A percentile compares a stretch with the other conserved stretches of the same genome.
Conservation (phyloP, 306 rosid genomes). For the Malus asiatica region DNA sequence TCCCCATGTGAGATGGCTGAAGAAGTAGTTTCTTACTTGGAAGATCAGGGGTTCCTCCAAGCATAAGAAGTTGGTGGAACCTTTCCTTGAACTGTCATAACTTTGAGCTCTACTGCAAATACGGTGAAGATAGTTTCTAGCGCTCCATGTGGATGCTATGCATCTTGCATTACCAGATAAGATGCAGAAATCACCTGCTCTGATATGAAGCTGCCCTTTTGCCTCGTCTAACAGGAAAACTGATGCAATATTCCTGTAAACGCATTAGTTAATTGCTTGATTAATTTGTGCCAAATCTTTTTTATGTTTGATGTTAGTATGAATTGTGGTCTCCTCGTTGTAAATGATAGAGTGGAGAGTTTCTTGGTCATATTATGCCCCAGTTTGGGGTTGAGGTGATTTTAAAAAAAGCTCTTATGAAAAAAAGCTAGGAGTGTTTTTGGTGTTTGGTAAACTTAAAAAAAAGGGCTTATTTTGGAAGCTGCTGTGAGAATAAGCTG, state of each 20-base stretch:
- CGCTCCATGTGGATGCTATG: background rate
- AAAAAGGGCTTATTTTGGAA: too few species aligned
- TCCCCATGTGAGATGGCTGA: constrained; percentile 65
- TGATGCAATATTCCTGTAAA: background rate
- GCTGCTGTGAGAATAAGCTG: too few species aligned
- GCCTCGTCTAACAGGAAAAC: constrained; percentile 1
- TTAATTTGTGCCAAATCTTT: background rate
- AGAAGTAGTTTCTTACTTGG: constrained; percentile 48
- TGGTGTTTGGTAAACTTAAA: too few species aligned
- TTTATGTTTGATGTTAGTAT: background rate
- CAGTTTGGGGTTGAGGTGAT: too few species aligned
- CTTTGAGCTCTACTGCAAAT: background rate
- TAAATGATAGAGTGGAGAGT: background rate
- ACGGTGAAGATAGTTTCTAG: background rate
- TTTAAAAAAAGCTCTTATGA: too few species aligned
- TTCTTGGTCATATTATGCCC: background rate
- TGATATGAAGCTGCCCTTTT: background rate
- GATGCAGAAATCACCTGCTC: background rate
- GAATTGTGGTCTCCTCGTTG: background rate
- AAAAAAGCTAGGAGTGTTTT: too few species aligned
- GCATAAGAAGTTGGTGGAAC: constrained; percentile 13
- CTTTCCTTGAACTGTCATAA: background rate
- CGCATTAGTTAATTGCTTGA: background rate
- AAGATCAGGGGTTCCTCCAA: constrained; percentile 48
- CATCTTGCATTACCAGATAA: background rate